These are phyloP conservation scores for Suhomyces sp. DNA, from an alignment of 805 yeast species.

Conservation along the genomic window DNA sequence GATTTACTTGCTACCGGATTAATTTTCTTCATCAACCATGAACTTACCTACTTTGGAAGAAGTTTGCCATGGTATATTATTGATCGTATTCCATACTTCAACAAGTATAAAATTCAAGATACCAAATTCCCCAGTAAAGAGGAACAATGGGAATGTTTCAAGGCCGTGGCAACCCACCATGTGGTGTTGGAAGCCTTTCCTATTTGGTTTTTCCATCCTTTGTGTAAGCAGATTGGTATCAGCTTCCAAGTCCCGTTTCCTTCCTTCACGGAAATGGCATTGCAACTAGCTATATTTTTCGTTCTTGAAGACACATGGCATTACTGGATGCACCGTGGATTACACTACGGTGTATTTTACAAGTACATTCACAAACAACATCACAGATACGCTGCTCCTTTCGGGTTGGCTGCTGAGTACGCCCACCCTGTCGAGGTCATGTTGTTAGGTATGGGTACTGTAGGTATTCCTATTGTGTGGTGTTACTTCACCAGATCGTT, in stretches of 20 bases:
- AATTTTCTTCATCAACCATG: constrained; percentile 79
- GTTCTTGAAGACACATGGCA: constrained; percentile 94
- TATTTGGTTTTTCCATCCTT: constrained; percentile 95
- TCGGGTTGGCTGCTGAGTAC: constrained; percentile 95
- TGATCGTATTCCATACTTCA: constrained; percentile 82
- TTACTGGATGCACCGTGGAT: constrained; percentile 88
- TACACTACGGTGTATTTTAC: constrained; percentile 87
- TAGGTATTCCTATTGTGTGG: constrained; percentile 88
- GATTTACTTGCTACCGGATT: constrained; percentile 92
- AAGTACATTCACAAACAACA: constrained; percentile 95
- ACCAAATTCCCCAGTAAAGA: constrained; percentile 71
- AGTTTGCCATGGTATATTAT: constrained; percentile 90
- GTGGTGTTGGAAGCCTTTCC: constrained; percentile 93
- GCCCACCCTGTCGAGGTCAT: constrained; percentile 95
- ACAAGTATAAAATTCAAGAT: constrained; percentile 85
- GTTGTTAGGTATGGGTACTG: constrained; percentile 91
- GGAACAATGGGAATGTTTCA: constrained; percentile 93
- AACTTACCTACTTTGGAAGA: constrained; percentile 85
- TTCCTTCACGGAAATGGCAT: constrained; percentile 48
- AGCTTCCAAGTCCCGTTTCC: constrained; percentile 86
- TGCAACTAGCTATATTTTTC: constrained; percentile 76
- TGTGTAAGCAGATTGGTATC: constrained; percentile 80
- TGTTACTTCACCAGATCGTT: constrained; percentile 71
- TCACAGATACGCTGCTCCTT: constrained; percentile 97
- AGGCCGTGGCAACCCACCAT: constrained; percentile 80